Evolutionary conservation across 169 alveolate genomes (phyloP).

Genomic region (Plasmodium vivax): DNA sequence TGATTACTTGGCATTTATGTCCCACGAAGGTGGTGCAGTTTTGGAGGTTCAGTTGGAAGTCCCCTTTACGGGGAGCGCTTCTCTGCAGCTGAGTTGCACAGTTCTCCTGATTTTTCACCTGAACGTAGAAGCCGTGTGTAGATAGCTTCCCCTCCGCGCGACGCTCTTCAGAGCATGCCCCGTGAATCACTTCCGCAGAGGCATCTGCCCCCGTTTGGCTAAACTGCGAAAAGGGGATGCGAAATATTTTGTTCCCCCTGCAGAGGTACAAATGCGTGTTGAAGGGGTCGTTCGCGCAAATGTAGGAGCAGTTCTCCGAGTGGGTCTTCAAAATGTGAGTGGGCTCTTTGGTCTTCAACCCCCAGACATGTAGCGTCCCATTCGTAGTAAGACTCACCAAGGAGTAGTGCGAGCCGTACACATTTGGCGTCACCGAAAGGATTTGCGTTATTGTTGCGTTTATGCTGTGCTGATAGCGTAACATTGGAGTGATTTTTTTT

Average conservation of each 20-base stretch:
- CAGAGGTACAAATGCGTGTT: constrained; percentile 72
- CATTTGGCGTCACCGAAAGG: constrained; percentile 45
- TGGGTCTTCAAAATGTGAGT: constrained; percentile 47
- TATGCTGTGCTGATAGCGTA: constrained; percentile 64
- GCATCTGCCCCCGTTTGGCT: not conserved
- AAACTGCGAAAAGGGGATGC: constrained; percentile 29
- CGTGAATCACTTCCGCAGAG: not conserved
- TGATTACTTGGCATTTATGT: constrained; percentile 57
- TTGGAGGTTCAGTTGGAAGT: constrained; percentile 16
- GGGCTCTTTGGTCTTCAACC: constrained; percentile 46
- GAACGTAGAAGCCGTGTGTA: constrained; percentile 20
- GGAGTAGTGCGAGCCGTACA: constrained; percentile 35
- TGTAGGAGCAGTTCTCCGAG: constrained; percentile 30
- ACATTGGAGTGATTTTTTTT: constrained; percentile 24
- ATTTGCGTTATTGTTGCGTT: constrained; percentile 67
- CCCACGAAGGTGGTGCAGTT: constrained; percentile 56
- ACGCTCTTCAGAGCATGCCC: not conserved
- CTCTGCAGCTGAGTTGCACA: not conserved
- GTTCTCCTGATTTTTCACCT: not conserved
- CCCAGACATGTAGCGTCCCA: constrained; percentile 59
- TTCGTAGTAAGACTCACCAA: constrained; percentile 41
- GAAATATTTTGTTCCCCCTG: constrained; percentile 55
- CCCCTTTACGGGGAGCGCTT: not conserved
- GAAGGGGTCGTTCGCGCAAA: constrained; percentile 67
- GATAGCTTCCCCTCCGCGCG: not conserved